A percentile compares a stretch with the other conserved stretches of the same genome.
phyloP scores from a whole-genome alignment of 768 basidiomycete genomes.

The Naganishia friedmannii region DNA sequence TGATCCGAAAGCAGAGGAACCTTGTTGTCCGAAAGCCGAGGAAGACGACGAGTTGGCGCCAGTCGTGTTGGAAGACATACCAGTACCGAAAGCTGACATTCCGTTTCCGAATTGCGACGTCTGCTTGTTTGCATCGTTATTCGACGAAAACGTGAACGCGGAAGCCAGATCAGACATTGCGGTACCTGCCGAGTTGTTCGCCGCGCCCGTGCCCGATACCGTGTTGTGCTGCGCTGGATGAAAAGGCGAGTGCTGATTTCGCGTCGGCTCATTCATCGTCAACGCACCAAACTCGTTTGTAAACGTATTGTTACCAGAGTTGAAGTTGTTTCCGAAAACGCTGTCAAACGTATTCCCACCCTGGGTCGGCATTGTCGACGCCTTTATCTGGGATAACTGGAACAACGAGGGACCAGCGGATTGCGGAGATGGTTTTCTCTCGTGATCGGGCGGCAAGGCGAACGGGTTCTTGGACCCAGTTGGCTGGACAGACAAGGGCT shows the following conservation, averaged over 20 bases:
- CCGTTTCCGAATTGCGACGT: constrained; percentile 19
- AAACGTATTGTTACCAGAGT: background rate
- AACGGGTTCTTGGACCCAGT: constrained; percentile 97
- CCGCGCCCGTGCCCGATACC: constrained; percentile 6
- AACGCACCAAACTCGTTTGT: constrained; percentile 35
- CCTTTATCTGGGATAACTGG: constrained; percentile 37
- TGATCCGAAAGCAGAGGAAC: constrained; percentile 53
- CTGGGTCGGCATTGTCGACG: constrained; percentile 1
- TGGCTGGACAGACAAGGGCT: constrained; percentile 76
- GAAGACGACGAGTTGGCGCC: constrained; percentile 26
- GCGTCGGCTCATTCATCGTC: background rate
- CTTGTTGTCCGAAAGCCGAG: constrained; percentile 14
- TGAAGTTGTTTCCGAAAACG: constrained; percentile 3
- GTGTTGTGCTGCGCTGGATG: constrained; percentile 1
- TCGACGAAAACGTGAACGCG: constrained; percentile 35
- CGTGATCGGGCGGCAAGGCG: constrained; percentile 62
- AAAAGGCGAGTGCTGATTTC: background rate
- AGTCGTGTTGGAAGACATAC: constrained; percentile 21
- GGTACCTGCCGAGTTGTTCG: constrained; percentile 1
- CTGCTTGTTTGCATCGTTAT: constrained; percentile 16
- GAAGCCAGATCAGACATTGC: constrained; percentile 45
- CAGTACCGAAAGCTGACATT: constrained; percentile 23
- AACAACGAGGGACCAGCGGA: constrained; percentile 27
- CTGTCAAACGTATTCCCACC: constrained; percentile 12
- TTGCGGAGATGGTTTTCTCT: constrained; percentile 14